These are phyloP conservation scores for Fomitopsis palustris DNA, from an alignment of 1,284 basidiomycete species.

Conservation along the genomic window DNA sequence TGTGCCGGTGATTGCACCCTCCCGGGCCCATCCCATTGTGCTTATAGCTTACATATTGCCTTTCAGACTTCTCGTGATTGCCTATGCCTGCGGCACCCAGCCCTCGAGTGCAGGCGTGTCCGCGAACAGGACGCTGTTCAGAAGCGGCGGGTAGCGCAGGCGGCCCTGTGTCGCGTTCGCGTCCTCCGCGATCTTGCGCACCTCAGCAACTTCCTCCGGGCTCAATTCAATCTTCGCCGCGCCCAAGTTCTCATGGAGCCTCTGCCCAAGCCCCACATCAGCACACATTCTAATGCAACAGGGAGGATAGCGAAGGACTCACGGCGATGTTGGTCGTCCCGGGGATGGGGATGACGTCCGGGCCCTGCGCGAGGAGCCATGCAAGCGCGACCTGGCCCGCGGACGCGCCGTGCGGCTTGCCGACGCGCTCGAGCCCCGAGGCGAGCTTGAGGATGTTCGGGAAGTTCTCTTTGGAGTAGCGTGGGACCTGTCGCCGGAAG, in stretches of 20 bases:
- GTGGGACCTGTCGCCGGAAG: constrained; percentile 34
- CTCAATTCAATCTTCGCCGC: constrained; percentile 30
- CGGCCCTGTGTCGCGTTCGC: constrained; percentile 22
- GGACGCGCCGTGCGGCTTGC: constrained; percentile 31
- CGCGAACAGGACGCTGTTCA: constrained; percentile 14
- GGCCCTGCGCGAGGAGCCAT: constrained; percentile 39
- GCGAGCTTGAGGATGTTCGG: constrained; percentile 40
- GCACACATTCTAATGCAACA: background rate
- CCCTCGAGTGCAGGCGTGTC: constrained; percentile 17
- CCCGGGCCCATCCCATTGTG: too few species aligned
- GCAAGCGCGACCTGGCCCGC: constrained; percentile 41
- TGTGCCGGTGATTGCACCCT: too few species aligned
- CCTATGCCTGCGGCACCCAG: background rate
- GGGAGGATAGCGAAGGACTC: background rate
- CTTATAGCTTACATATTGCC: too few species aligned
- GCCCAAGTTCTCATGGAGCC: constrained; percentile 40
- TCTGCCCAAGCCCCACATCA: constrained; percentile 22
- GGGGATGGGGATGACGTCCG: constrained; percentile 37
- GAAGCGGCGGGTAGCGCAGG: constrained; percentile 14
- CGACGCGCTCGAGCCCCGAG: constrained; percentile 32
- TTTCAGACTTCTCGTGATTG: too few species aligned
- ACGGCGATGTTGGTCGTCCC: constrained; percentile 27
- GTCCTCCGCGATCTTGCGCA: constrained; percentile 28
- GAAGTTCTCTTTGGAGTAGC: constrained; percentile 42
- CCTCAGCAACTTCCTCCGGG: constrained; percentile 29